These are phyloP conservation scores for Ganoderma meredithae DNA, from an alignment of 1,284 basidiomycete genomes.

Conservation along the genomic window DNA sequence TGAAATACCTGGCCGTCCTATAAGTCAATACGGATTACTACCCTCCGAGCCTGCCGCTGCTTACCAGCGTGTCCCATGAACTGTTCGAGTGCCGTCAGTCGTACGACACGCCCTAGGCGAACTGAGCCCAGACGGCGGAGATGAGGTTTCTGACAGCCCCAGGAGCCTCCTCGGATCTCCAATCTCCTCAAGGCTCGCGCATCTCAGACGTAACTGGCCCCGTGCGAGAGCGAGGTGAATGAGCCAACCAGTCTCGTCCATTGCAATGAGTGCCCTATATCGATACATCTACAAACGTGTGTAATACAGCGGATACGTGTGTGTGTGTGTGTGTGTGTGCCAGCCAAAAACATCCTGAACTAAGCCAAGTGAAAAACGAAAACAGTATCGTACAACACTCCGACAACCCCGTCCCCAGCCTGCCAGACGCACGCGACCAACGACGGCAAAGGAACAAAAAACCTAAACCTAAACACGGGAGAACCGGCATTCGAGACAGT, in stretches of 20 bases:
- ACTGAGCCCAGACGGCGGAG: background rate
- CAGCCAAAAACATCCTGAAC: background rate
- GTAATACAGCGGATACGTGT: constrained; percentile 5
- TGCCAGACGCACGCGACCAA: background rate
- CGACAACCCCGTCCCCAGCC: background rate
- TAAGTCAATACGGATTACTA: no score
- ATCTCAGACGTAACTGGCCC: background rate
- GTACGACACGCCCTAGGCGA: background rate
- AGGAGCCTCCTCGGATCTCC: background rate
- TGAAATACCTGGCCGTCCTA: no score
- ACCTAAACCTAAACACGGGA: no score
- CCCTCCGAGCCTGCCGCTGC: no score
- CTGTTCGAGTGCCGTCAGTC: background rate
- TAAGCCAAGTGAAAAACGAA: background rate
- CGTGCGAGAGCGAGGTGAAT: background rate
- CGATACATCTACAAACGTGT: constrained; percentile 14
- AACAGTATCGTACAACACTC: background rate
- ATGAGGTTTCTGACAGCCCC: background rate
- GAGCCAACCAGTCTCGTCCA: background rate
- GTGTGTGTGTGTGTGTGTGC: constrained; percentile 1
- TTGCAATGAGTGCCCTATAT: constrained; percentile 6
- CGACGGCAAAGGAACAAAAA: background rate
- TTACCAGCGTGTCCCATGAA: background rate
- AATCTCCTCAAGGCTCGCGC: no score
- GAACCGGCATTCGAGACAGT: no score